Evolutionary conservation across 2,329 filamentous ascomycete species (phyloP).

Genomic region (Grosmannia penicillata): DNA sequence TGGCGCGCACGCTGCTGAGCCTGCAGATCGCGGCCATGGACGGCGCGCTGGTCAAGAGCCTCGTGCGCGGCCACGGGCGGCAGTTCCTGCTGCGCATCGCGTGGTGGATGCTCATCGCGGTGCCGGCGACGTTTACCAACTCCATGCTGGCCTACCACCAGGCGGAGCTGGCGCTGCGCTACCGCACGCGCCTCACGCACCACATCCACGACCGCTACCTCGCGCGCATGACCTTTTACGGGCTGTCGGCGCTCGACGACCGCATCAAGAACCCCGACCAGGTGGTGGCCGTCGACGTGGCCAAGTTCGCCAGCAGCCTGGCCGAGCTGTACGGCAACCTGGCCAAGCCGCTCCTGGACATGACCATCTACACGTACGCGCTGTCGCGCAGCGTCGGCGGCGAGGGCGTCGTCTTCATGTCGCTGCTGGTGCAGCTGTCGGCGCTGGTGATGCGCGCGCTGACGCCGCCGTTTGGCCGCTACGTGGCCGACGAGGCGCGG

Average conservation of each 20-base stretch:
- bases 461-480: slow-evolving; percentile 93
- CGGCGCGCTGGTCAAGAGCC: slow-evolving; percentile 76
- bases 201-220: slow-evolving; percentile 92
- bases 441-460: slow-evolving; percentile 86
- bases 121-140: slow-evolving; percentile 95
- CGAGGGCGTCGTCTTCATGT: slow-evolving; percentile 92
- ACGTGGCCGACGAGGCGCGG: slow-evolving; percentile 88
- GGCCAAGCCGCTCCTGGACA: slow-evolving; percentile 86
- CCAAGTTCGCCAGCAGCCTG: slow-evolving; percentile 88
- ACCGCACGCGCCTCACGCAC: slow-evolving; percentile 85
- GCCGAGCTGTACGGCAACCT: slow-evolving; percentile 94
- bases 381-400: slow-evolving; percentile 90
- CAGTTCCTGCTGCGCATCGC: slow-evolving; percentile 79
- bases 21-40: slow-evolving; percentile 94
- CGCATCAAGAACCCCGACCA: slow-evolving; percentile 98
- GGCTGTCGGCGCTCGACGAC: slow-evolving; percentile 86
- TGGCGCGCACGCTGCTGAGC: slow-evolving; percentile 81
- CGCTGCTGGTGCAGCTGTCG: slow-evolving; percentile 80
- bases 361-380: slow-evolving; percentile 91
- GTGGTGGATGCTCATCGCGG: slow-evolving; percentile 97
- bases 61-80: slow-evolving; percentile 81
- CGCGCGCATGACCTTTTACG: slow-evolving; percentile 96
- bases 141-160: slow-evolving; percentile 98
- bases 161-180: slow-evolving; percentile 83
- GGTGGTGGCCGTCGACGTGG: slow-evolving; percentile 89